phyloP scores from a whole-genome alignment of 176 grass and related monocot genomes.

The Triticum turgidum region DNA sequence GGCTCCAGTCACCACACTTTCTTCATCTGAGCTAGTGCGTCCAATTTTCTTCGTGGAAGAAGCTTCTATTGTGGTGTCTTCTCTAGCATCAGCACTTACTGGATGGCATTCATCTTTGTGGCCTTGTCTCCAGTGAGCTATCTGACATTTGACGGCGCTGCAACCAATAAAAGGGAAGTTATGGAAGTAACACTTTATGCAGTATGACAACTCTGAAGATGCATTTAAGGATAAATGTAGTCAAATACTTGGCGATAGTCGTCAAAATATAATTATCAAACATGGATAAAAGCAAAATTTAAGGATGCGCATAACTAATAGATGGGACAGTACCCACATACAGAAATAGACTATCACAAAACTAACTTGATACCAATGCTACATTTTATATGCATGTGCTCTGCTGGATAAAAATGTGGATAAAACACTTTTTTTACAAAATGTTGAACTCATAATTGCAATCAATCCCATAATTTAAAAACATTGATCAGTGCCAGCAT shows the following conservation, averaged over 20 bases:
- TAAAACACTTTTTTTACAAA: not conserved
- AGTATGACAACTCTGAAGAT: conserved; percentile 19
- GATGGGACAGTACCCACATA: not conserved
- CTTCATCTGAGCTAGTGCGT: conserved; percentile 18
- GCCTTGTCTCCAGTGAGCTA: conserved; percentile 84
- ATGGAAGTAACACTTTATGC: conserved; percentile 4
- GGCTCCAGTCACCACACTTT: not conserved
- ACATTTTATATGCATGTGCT: not conserved
- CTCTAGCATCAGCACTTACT: conserved; percentile 34
- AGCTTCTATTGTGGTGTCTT: conserved; percentile 3
- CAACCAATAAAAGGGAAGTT: conserved; percentile 34
- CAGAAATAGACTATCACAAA: not conserved
- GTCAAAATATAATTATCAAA: not conserved
- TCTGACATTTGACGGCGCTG: conserved; percentile 86
- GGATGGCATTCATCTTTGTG: conserved; percentile 80
- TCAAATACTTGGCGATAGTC: not conserved
- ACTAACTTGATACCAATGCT: not conserved
- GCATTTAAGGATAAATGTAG: not conserved
- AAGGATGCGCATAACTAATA: conserved; percentile 10
- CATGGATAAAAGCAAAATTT: not conserved
- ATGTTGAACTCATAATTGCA: too few relatives aligned
- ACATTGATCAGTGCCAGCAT: too few relatives aligned
- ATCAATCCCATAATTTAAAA: too few relatives aligned
- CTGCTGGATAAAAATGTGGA: not conserved
- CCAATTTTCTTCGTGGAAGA: conserved; percentile 23